Conservation (phyloP, 2,329 filamentous ascomycete species). For the Penicillium crustosum region DNA sequence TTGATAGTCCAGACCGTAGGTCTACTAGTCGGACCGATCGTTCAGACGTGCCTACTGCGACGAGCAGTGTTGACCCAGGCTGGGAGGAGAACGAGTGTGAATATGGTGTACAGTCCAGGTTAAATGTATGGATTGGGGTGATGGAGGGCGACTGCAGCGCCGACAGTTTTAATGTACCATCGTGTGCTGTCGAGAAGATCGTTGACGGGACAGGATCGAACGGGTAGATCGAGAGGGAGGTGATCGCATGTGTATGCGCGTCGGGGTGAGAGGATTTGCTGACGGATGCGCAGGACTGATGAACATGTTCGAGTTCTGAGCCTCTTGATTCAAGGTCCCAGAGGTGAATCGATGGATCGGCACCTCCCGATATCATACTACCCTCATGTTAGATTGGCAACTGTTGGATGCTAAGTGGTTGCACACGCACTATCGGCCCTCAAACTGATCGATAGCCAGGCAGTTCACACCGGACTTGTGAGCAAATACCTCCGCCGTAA, state of each 20-base stretch:
- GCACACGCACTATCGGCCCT: constrained; percentile 64
- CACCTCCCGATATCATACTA: constrained; percentile 79
- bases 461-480: constrained; percentile 78
- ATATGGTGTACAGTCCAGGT: constrained; percentile 48
- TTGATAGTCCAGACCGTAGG: constrained; percentile 74
- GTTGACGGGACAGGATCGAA: constrained; percentile 50
- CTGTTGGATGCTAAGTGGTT: not conserved
- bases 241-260: constrained; percentile 48
- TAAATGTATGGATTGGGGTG: constrained; percentile 48
- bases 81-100: constrained; percentile 69
- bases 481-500: constrained; percentile 48
- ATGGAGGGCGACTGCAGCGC: constrained; percentile 41
- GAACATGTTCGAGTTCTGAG: constrained; percentile 51
- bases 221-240: constrained; percentile 50
- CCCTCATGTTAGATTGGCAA: constrained; percentile 14
- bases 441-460: constrained; percentile 77
- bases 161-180: constrained; percentile 48
- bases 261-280: constrained; percentile 38
- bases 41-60: constrained; percentile 85
- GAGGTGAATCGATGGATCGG: constrained; percentile 77
- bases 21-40: constrained; percentile 83
- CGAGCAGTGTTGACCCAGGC: constrained; percentile 69
- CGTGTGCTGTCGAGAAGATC: constrained; percentile 48
- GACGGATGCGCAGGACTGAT: constrained; percentile 52
- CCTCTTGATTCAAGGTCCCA: constrained; percentile 76